Evolutionary conservation across 495 filamentous ascomycete species (phyloP).

Genomic region (Endocarpon pusillum): DNA sequence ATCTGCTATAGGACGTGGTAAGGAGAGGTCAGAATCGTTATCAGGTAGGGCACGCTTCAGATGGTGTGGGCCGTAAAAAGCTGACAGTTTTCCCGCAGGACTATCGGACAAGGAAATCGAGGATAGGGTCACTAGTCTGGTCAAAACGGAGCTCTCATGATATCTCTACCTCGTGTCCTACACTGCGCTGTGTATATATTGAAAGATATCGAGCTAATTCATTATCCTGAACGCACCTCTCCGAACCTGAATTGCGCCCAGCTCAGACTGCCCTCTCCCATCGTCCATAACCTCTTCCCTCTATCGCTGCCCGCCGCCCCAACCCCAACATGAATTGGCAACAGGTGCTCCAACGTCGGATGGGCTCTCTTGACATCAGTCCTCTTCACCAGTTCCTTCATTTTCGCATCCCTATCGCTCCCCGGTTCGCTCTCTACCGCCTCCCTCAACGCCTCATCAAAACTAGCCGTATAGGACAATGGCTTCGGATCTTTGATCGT

Average conservation of each 20-base stretch:
- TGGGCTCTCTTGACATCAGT: slow-evolving; percentile 60
- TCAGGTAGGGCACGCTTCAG: slow-evolving; percentile 35
- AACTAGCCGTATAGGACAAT: slow-evolving; percentile 47
- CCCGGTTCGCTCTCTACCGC: slow-evolving; percentile 36
- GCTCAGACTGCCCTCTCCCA: slow-evolving; percentile 48
- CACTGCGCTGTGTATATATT: slow-evolving; percentile 33
- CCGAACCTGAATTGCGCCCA: slow-evolving; percentile 70
- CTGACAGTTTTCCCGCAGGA: slow-evolving; percentile 35
- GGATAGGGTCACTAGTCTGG: slow-evolving; percentile 64
- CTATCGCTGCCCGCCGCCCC: slow-evolving; percentile 49
- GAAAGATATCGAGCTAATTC: slow-evolving; percentile 20
- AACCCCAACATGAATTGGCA: slow-evolving; percentile 60
- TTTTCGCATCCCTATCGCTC: slow-evolving; percentile 40
- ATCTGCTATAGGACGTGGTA: slow-evolving; percentile 49
- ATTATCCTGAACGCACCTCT: too few relatives aligned
- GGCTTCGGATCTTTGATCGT: slow-evolving; percentile 27
- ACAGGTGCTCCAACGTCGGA: slow-evolving; percentile 63
- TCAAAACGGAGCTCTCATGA: slow-evolving; percentile 37
- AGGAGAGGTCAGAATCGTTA: slow-evolving; percentile 73
- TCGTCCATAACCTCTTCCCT: slow-evolving; percentile 45
- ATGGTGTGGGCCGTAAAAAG: slow-evolving; percentile 1
- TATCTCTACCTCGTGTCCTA: too few relatives aligned
- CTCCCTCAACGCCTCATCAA: slow-evolving; percentile 63
- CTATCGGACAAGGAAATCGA: slow-evolving; percentile 87
- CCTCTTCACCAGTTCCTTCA: slow-evolving; percentile 42